A percentile compares a stretch with the other conserved stretches of the same genome.
These are phyloP conservation scores for Hordeum marinum DNA, from an alignment of 176 grass and related monocot genomes.

Conservation along the genomic window DNA sequence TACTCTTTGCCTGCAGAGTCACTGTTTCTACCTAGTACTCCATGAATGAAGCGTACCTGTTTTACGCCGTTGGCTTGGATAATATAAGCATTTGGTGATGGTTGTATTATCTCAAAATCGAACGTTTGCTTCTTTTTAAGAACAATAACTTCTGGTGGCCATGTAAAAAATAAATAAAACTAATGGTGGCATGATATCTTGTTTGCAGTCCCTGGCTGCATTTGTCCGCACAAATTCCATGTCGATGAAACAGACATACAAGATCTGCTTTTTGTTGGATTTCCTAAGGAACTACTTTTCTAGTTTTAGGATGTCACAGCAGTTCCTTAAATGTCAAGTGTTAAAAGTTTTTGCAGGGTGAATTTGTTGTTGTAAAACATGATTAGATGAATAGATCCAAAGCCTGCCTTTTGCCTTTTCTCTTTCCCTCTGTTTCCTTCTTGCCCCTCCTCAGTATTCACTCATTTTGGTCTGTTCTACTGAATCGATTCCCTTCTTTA, in stretches of 20 bases:
- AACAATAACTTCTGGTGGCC: neutral
- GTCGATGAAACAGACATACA: neutral
- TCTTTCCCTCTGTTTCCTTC: neutral
- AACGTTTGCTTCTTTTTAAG: neutral
- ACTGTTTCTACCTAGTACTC: neutral
- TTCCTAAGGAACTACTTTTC: neutral
- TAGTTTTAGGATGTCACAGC: neutral
- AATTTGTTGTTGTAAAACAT: constrained; percentile 6
- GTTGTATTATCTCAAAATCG: neutral
- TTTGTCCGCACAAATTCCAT: neutral
- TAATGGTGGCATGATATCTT: neutral
- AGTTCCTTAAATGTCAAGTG: neutral
- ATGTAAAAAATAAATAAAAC: neutral
- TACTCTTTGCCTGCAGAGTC: neutral
- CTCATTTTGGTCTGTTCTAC: constrained; percentile 35
- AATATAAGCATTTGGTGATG: neutral
- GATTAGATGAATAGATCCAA: neutral
- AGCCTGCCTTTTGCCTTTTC: constrained; percentile 15
- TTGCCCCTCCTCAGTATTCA: neutral
- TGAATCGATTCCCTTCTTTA: constrained; percentile 20
- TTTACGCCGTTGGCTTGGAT: neutral
- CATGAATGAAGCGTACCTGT: neutral
- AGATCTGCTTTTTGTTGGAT: neutral
- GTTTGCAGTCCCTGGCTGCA: neutral
- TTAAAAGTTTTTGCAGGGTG: neutral